A percentile compares a stretch with the other conserved stretches of the same genome.
These are phyloP conservation scores for Penicillium glabrum DNA, from an alignment of 2,329 filamentous ascomycete species.

Conservation along the genomic window DNA sequence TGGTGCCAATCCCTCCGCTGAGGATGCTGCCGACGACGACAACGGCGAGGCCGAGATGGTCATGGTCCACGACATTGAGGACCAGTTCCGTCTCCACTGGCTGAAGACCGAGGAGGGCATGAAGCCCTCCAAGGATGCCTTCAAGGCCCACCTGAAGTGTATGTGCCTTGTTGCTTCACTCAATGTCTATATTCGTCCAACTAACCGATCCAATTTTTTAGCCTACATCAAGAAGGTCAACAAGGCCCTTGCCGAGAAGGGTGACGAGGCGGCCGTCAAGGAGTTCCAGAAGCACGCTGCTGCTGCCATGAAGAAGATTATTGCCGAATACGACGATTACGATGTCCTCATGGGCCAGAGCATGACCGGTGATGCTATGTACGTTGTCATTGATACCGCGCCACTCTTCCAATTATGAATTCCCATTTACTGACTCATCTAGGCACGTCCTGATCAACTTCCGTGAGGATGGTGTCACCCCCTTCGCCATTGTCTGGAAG, in stretches of 20 bases:
- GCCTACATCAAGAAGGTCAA: slow-evolving; percentile 93
- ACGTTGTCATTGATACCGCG: slow-evolving; percentile 41
- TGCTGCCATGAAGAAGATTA: slow-evolving; percentile 75
- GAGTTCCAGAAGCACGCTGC: slow-evolving; percentile 77
- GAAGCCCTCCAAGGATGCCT: slow-evolving; percentile 74
- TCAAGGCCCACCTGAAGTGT: slow-evolving; percentile 84
- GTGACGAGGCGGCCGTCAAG: slow-evolving; percentile 62
- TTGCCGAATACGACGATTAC: slow-evolving; percentile 93
- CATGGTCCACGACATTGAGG: slow-evolving; percentile 87
- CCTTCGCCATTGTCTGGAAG: slow-evolving; percentile 91
- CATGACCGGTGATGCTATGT: slow-evolving; percentile 95
- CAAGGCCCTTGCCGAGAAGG: slow-evolving; percentile 60
- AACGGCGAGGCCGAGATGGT: slow-evolving; percentile 67
- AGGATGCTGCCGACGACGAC: slow-evolving; percentile 68
- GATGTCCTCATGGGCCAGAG: slow-evolving; percentile 91
- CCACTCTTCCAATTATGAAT: no score
- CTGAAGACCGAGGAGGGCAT: slow-evolving; percentile 44
- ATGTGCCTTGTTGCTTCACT: slow-evolving; percentile 28
- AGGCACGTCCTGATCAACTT: slow-evolving; percentile 94
- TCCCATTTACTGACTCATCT: neutral
- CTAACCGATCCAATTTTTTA: slow-evolving; percentile 34
- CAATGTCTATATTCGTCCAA: neutral
- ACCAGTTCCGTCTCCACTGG: slow-evolving; percentile 84
- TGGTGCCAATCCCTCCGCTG: slow-evolving; percentile 95
- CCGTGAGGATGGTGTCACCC: slow-evolving; percentile 91